Base-by-base conservation (phyloP, 2,329 filamentous ascomycete species). In the Epichloe sp. region DNA sequence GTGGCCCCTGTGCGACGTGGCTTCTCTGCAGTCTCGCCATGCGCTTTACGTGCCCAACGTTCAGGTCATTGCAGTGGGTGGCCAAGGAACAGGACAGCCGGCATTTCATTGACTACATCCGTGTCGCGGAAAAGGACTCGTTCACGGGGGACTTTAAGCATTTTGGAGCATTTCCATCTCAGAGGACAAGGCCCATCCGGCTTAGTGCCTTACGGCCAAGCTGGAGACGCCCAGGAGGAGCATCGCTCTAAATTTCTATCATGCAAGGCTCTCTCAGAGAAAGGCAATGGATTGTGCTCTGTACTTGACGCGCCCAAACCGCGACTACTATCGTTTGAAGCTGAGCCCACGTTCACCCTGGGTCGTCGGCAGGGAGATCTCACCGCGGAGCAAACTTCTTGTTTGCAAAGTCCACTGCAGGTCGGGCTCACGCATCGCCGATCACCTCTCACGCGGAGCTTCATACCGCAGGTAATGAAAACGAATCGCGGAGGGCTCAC, bases 401-500 rank as follows among this genome's bases (percentile, higher is more conserved):
- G 71, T 2, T 67, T 83, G 41, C 63, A 58, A 7, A 65, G 64
- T 3, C 70, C 71, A 2, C 63, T 78, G 26, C 56, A 53, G 26
- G 59, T 75, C 41, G 17, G 54, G 46, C 54, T 54, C 23, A 37
- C 55, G 14, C 50, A 51, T 56, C 57, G 55, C 42, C 47, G 46
- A 23, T 45, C 54, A 6, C 59, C 74, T 36, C 59, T 68, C 44
- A 56, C 62, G 35, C 50, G 40, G 53, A 64, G 35, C 47, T 71
- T 68, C 58, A 56, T 64, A 26, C 85, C 84, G 3, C 71, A 78
- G n/a, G 80, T 93, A 59, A 68, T 79, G 43, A 76, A 82, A 59
- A 85, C 87, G 14, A 77, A 82, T n/a, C 82, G 93, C 50, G 93
- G 93, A 54, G 93, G 93, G 0, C 82, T 95, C 57, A 90, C 88